Evolutionary conservation across 1,139 yeast genomes (phyloP).

Genomic region (Taphrina flavorubra): DNA sequence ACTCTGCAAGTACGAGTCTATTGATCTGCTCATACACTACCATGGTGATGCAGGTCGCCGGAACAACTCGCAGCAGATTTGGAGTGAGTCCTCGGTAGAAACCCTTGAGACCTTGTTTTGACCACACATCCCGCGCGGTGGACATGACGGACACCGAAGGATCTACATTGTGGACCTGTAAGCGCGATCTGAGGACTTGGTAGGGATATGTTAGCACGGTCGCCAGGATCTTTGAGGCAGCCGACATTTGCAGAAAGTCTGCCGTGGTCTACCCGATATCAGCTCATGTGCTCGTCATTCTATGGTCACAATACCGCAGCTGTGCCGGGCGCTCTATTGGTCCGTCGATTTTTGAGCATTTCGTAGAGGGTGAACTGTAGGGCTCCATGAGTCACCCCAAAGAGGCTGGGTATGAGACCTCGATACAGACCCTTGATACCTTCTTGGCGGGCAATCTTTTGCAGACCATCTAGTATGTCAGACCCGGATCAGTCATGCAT

Average conservation of each 20-base stretch:
- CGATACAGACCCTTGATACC: slow-evolving; percentile 78
- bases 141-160: slow-evolving; percentile 49
- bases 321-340: background rate
- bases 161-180: slow-evolving; percentile 61
- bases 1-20: background rate
- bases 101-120: slow-evolving; percentile 61
- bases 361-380: slow-evolving; percentile 87
- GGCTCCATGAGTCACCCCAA: slow-evolving; percentile 88
- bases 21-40: slow-evolving; percentile 67
- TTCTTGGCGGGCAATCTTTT: slow-evolving; percentile 61
- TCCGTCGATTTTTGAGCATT: slow-evolving; percentile 59
- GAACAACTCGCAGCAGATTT: slow-evolving; percentile 79
- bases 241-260: slow-evolving; percentile 70
- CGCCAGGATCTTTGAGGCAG: slow-evolving; percentile 71
- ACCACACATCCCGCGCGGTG: slow-evolving; percentile 53
- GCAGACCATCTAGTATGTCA: slow-evolving; percentile 63
- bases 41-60: slow-evolving; percentile 80
- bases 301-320: slow-evolving; percentile 22
- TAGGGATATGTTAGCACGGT: slow-evolving; percentile 78
- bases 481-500: slow-evolving; percentile 49
- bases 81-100: slow-evolving; percentile 85
- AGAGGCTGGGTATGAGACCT: slow-evolving; percentile 79
- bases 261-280: slow-evolving; percentile 52
- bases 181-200: slow-evolving; percentile 77
- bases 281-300: slow-evolving; percentile 38